Evolutionary conservation across 306 rosid genomes (phyloP).

Genomic region (Malus sylvestris): DNA sequence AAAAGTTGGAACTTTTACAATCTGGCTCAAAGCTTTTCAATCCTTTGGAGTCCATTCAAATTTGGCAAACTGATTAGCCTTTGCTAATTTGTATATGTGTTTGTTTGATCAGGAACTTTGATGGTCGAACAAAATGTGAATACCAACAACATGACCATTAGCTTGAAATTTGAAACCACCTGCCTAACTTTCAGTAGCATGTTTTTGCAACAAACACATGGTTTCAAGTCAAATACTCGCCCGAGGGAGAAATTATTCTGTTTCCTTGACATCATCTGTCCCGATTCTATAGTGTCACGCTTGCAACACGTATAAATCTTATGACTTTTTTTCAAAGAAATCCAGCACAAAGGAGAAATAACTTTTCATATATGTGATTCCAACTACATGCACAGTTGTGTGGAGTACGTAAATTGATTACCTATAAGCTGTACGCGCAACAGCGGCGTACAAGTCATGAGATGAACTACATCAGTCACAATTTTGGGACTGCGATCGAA

Average conservation of each 20-base stretch:
- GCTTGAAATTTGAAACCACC: background rate
- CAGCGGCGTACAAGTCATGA: background rate
- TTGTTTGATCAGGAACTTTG: background rate
- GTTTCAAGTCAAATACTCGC: background rate
- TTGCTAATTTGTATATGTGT: background rate
- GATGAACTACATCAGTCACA: background rate
- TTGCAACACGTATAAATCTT: background rate
- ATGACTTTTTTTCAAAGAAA: background rate
- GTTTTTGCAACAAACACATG: background rate
- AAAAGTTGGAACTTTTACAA: background rate
- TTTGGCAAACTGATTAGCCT: background rate
- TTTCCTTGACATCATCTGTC: background rate
- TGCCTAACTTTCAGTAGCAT: background rate
- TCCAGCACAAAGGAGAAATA: background rate
- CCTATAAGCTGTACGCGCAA: background rate
- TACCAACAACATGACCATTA: background rate
- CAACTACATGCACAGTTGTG: background rate
- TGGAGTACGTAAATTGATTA: background rate
- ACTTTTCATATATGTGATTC: constrained; percentile 1
- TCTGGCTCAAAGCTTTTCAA: background rate
- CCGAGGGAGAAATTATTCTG: background rate
- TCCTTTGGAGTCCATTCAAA: background rate
- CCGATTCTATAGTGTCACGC: background rate
- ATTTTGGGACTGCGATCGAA: background rate
- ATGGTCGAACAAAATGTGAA: background rate